Evolutionary conservation across 2,329 filamentous ascomycete genomes (phyloP), one percentile per base, ranked within the genome.

Genomic region (Exophiala mesophila): DNA sequence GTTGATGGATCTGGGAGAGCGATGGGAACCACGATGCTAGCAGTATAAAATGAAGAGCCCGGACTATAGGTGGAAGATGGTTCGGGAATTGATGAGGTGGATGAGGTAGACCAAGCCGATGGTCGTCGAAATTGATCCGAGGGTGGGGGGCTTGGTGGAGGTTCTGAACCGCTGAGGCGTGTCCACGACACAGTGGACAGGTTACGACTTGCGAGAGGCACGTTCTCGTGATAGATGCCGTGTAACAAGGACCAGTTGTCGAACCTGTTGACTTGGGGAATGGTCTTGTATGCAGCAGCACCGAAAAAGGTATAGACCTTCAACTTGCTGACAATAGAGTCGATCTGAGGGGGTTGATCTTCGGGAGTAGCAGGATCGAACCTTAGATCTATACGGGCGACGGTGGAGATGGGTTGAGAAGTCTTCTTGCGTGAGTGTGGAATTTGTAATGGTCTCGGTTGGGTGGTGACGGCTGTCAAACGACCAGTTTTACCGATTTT

Each of bases 21-120:
- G 55, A 85, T 66, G 0, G 82, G 82, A 2, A 85, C 74, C 2
- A 82, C 58, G 24, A 86, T 65, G n/a, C 68, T 68, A 5, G 80
- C 71, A 2, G 77, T 80, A 62, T 82, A 85, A 62, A 75, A 81
- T 12, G 57, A 57, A 4, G 62, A 60, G 17, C 68, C 68, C 2
- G 64, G 60, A 58, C 64, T 15, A 41, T 52, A 68, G 58, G 3
- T 53, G 53, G 3, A 58, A 55, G 16, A 61, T 39, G 21, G 59
- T 58, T 38, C 59, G 47, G 18, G 57, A 48, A 39, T 60, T 5
- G 47, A 49, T 9, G 45, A 34, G 21, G 52, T 42, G 45, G 49
- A 47, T 37, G 39, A 52, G 30, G 44, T 41, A 6, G 57, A 57
- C 18, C 53, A 52, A 12, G 52, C 33, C 3, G 55, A 55, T 7